Percentiles rank a stretch among this genome's conserved stretches.
Evolutionary conservation across 2,329 filamentous ascomycete genomes (phyloP).

Genomic region (Claviceps cyperi): DNA sequence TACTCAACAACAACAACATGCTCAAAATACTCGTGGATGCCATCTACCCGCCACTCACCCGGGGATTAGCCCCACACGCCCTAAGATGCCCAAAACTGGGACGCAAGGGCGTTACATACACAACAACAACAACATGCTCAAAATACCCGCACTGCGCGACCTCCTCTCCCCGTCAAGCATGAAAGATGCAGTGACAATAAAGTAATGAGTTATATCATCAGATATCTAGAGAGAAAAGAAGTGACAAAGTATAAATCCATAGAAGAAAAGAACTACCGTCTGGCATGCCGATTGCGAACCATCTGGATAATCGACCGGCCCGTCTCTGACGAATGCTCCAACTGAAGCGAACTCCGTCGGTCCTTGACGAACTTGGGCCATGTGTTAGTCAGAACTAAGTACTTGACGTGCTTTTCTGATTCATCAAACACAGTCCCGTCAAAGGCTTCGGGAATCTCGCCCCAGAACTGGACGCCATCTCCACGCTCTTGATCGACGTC

Average conservation of each 20-base stretch:
- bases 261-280: background rate
- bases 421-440: conserved; percentile 39
- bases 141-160: too few relatives aligned
- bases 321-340: conserved; percentile 6
- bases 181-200: background rate
- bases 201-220: background rate
- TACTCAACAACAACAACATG: too few relatives aligned
- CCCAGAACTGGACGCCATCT: conserved; percentile 17
- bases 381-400: conserved; percentile 53
- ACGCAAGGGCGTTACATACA: too few relatives aligned
- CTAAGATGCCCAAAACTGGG: too few relatives aligned
- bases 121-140: too few relatives aligned
- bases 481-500: background rate
- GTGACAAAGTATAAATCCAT: background rate
- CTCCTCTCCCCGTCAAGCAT: too few relatives aligned
- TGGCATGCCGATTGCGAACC: conserved; percentile 1
- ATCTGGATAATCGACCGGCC: conserved; percentile 4
- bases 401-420: conserved; percentile 46
- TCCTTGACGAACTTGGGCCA: conserved; percentile 45
- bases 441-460: conserved; percentile 34
- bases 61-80: too few relatives aligned
- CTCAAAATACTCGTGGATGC: too few relatives aligned
- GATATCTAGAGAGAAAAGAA: background rate
- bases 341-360: conserved; percentile 12
- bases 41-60: too few relatives aligned